Percentiles rank a stretch among this genome's conserved stretches.
phyloP scores from a whole-genome alignment of 1,284 basidiomycete genomes.

The Papiliotrema nemorosa region DNA sequence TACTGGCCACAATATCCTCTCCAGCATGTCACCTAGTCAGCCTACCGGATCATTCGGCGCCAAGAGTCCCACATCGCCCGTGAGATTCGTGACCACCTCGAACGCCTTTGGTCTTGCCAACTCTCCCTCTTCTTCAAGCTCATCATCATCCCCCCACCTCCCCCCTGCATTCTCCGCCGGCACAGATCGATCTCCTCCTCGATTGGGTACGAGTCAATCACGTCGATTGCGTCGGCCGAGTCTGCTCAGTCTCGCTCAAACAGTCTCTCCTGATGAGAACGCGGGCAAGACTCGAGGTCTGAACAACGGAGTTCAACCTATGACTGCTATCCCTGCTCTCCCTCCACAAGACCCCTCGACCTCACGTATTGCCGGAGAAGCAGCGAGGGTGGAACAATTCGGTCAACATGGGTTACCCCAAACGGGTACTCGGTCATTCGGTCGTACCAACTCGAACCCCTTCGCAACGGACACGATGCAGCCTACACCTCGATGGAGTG shows the following conservation, averaged over 20 bases:
- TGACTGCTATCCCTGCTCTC: neutral
- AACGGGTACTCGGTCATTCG: neutral
- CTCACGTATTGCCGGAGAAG: neutral
- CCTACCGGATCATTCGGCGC: too few relatives aligned
- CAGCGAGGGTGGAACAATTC: neutral
- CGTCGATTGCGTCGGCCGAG: slow-evolving; percentile 33
- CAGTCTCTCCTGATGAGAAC: slow-evolving; percentile 9
- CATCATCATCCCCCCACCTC: slow-evolving; percentile 9
- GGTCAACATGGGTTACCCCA: neutral
- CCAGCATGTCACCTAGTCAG: too few relatives aligned
- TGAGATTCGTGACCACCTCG: slow-evolving; percentile 32
- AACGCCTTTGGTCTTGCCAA: slow-evolving; percentile 38
- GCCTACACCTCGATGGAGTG: slow-evolving; percentile 26
- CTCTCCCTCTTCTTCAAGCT: slow-evolving; percentile 20
- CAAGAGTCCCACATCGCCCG: too few relatives aligned
- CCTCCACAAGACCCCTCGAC: slow-evolving; percentile 3
- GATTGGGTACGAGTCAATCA: slow-evolving; percentile 12
- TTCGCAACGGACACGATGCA: slow-evolving; percentile 14
- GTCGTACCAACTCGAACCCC: neutral
- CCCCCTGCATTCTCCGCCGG: neutral
- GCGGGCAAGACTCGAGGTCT: slow-evolving; percentile 1
- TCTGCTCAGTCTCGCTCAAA: slow-evolving; percentile 32
- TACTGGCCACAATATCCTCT: neutral
- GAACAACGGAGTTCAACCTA: neutral
- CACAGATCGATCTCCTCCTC: slow-evolving; percentile 15